Evolutionary conservation across 148 eudicot genomes (phyloP).

Genomic region (Fallopia convolvulus): DNA sequence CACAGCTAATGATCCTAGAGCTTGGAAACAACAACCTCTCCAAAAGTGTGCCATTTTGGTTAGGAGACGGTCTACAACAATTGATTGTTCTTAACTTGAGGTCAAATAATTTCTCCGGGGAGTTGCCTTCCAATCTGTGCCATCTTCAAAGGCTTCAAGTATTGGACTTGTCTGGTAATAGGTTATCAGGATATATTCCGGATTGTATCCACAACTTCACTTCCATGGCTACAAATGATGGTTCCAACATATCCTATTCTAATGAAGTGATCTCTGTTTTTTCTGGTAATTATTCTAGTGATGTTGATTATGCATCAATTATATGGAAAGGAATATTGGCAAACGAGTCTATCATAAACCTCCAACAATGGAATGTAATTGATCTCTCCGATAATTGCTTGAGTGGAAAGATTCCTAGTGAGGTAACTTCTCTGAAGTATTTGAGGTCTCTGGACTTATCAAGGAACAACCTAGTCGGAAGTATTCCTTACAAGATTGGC

Average conservation of each 20-base stretch:
- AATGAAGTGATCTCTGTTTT: conserved; percentile 23
- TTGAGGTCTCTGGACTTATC: conserved; percentile 37
- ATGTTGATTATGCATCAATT: neutral
- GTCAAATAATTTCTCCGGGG: neutral
- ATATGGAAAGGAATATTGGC: conserved; percentile 5
- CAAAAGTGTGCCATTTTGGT: neutral
- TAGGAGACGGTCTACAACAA: neutral
- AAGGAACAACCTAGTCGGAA: conserved; percentile 33
- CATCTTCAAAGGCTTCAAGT: conserved; percentile 2
- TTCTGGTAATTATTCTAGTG: neutral
- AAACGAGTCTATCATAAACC: conserved; percentile 22
- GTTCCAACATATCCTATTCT: neutral
- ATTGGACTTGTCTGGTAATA: conserved; percentile 14
- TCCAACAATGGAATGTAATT: conserved; percentile 31
- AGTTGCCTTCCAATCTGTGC: neutral
- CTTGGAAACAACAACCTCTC: neutral
- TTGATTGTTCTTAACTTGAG: neutral
- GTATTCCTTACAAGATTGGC: conserved; percentile 33
- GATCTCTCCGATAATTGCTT: conserved; percentile 38
- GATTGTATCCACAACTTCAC: conserved; percentile 20
- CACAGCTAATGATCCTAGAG: neutral
- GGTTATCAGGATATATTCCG: conserved; percentile 27
- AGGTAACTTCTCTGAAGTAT: conserved; percentile 20
- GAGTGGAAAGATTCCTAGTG: conserved; percentile 30
- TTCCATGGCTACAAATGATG: conserved; percentile 14